These are phyloP conservation scores for Diaporthe citrichinensis DNA, from an alignment of 2,329 filamentous ascomycete genomes.

Conservation along the genomic window DNA sequence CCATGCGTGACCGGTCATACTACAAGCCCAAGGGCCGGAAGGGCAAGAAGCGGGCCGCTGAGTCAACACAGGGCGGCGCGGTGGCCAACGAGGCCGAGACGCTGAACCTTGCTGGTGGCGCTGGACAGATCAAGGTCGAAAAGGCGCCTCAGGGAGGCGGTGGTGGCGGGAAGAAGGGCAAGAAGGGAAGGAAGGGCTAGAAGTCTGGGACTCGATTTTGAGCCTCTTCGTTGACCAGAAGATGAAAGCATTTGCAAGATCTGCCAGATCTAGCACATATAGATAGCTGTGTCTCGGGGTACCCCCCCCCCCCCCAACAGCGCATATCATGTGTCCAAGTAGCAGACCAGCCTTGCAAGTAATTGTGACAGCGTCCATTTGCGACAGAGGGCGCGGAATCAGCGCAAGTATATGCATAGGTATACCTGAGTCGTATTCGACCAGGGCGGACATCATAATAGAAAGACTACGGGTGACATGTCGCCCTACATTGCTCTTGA, in stretches of 20 bases:
- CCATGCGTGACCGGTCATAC: conserved; percentile 87
- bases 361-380: not conserved
- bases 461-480: not conserved
- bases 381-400: not conserved
- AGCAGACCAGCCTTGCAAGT: conserved; percentile 4
- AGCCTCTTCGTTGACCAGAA: not conserved
- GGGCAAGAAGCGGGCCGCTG: conserved; percentile 84
- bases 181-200: conserved; percentile 44
- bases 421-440: not conserved
- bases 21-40: conserved; percentile 95
- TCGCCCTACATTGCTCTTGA: not conserved
- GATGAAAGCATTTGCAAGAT: not conserved
- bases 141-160: conserved; percentile 59
- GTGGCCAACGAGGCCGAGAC: conserved; percentile 81
- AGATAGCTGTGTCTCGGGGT: not conserved
- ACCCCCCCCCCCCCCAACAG: not conserved
- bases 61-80: conserved; percentile 87
- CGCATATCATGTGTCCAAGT: not conserved
- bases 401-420: not conserved
- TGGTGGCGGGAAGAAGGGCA: conserved; percentile 61
- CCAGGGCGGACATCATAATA: not conserved
- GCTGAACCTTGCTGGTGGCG: conserved; percentile 73
- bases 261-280: not conserved
- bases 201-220: conserved; percentile 6
- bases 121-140: conserved; percentile 74